Evolutionary conservation across 2,329 filamentous ascomycete species (phyloP), one percentile per base, ranked within the genome.

Genomic region (Ophiostoma himal-ulmi): DNA sequence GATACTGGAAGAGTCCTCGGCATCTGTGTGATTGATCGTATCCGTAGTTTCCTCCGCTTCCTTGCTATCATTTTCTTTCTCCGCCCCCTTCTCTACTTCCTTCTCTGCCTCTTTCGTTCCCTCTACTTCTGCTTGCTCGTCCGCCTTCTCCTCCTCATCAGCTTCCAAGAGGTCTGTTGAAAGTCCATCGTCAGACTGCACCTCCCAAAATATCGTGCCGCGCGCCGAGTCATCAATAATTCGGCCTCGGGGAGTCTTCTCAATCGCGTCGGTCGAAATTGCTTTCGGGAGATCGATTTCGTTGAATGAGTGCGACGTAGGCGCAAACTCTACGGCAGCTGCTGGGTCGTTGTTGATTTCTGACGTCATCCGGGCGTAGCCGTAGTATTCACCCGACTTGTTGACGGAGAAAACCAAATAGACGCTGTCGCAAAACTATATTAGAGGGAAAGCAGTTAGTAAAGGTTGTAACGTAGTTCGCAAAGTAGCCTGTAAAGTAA

Each of bases 181-280:
- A 76, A 20, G 30, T 7, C 60, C 78, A 67, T 78, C 78, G 11
- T 78, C 76, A 0, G 73, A 71, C 22, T 94, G 90, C 7, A 90
- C 89, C 78, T 98, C 94, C 94, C 94, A 98, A 76, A 98, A 98
- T 57, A 97, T 97, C 0, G 94, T 97, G 0, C 94, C 94, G n/a
- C 94, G 86, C 0, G 92, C 91, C 4, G 92, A 94, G 77, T 98
- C 94, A 76, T 97, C 93, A 66, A 97, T 94, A 71, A 98, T 96
- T 70, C 89, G 88, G 34, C 94, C 94, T 76, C 86, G 90, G 0
- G 94, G 94, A 2, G 91, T 90, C 68, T 85, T 89, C 67, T 91
- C 88, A 0, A 91, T 96, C 22, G 92, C 88, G 71, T 90, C 87
- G 30, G 93, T 97, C 0, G 88, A 84, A 13, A 93, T 96, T 6